These are phyloP conservation scores for Coix lacrymajobi DNA, from an alignment of 176 grass and related monocot species.

Conservation along the genomic window DNA sequence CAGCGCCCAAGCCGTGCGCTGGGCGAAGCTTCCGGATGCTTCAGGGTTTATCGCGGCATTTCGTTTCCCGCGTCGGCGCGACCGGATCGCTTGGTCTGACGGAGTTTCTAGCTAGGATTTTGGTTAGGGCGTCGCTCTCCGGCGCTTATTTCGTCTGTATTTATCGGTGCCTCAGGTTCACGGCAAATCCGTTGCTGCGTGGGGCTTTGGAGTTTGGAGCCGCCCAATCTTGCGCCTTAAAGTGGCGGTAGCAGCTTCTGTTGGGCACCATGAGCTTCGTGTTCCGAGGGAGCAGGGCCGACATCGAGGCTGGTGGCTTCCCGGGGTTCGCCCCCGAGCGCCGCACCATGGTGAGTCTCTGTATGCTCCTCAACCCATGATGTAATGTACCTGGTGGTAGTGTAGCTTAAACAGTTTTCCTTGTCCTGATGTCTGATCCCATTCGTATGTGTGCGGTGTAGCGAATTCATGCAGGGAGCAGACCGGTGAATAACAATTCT, in stretches of 20 bases:
- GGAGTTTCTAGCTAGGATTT: constrained; percentile 44
- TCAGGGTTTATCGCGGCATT: constrained; percentile 24
- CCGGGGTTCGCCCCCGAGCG: constrained; percentile 65
- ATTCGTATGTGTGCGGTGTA: constrained; percentile 11
- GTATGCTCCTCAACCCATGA: not conserved
- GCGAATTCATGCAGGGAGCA: constrained; percentile 69
- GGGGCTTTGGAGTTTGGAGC: constrained; percentile 31
- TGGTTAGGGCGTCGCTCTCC: constrained; percentile 56
- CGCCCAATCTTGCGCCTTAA: not conserved
- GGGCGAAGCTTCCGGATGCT: constrained; percentile 35
- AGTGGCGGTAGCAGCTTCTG: not conserved
- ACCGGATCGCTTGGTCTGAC: not conserved
- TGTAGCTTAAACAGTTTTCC: not conserved
- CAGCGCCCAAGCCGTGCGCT: not conserved
- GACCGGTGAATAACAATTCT: constrained; percentile 76
- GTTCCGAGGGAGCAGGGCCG: constrained; percentile 70
- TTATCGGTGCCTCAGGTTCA: constrained; percentile 12
- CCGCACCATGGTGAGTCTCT: constrained; percentile 53
- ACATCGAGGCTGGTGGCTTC: constrained; percentile 63
- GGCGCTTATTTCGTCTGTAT: constrained; percentile 1
- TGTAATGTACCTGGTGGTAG: not conserved
- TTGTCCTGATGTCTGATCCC: constrained; percentile 8
- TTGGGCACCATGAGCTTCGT: constrained; percentile 74
- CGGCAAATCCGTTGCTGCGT: constrained; percentile 11
- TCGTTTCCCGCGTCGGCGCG: not conserved